Base-by-base conservation (phyloP, 2,329 filamentous ascomycete genomes). In the Monosporascus cannonballus region DNA sequence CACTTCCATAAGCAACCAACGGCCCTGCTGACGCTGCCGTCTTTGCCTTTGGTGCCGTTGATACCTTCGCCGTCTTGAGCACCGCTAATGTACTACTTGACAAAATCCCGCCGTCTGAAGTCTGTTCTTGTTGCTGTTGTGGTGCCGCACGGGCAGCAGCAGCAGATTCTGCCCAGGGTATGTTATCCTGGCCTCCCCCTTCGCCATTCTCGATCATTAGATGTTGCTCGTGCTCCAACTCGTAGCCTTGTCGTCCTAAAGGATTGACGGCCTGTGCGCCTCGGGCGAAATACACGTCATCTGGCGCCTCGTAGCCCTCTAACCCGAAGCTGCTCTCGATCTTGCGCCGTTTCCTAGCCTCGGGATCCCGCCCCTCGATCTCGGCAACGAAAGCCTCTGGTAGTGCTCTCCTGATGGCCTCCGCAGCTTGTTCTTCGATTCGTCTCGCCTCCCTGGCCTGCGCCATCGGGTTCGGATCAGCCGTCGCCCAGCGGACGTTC, bases 401-500 rank as follows among this genome's bases (percentile, higher is more conserved):
- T 4, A 99, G 75, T 0, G 94, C 93, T 59, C 88, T 80, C 18
- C 94, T 78, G 53, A 99, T 90, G 1, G 94, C 95, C 64, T 96
- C 94, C 0, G 94, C 94, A 2, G 94, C 94, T 69, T 99, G 94
- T 67, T 99, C 94, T 67, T 99, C 94, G 55, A 99, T 87, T 41
- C 87, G 80, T 39, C 87, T 80, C 3, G 88, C 93, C 71, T 99
- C 94, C 55, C 95, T 81, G 58, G 95, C 95, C 69, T 96, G 90
- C 2, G 93, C 91, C 76, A 94, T 86, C 0, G 94, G 94, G 61
- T 99, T 99, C 1, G 94, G 94, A 67, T 99, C 94, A 6, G 90
- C 88, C 0, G 94, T 99, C 42, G 94, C 94, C 94, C 94, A 99
- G 57, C 95, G 81, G 47, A 99, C 92, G 69, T 99, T 99, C 25